Base-by-base conservation (phyloP, 1,139 yeast genomes). In the Pichia sp. region DNA sequence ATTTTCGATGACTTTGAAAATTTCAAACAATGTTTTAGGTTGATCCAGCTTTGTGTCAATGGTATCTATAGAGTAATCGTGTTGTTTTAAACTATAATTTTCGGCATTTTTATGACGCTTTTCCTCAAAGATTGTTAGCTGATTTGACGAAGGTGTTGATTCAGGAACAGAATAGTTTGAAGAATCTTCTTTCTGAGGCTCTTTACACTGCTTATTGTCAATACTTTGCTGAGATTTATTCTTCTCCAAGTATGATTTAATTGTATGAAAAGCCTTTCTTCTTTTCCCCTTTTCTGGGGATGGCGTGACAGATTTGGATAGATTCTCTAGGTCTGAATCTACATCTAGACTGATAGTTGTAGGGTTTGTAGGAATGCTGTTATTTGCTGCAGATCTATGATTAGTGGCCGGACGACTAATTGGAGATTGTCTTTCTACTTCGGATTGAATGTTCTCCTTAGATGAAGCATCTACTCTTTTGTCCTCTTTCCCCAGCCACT, bases 161-260 rank as follows among this genome's bases (percentile, higher is more conserved):
- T 40, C 20, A n/a, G 6, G 16, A 20, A 41, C 17, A 6, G 14
- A 16, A 14, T 6, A 7, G 20, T 14, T 16, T 41, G 27, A 41
- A 10, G 20, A 14, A 41, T 30, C 17, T n/a, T 46, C 24, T 16
- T 30, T 24, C 4, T 30, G n/a, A 7, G 48, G 17, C 45, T 34
- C 31, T 7, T 46, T 38, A 20, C 6, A 10, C 16, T 20, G 10
- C 31, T 30, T 33, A 30, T 17, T 30, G 3, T 46, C 55, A 49
- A 51, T 33, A 33, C 41, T 51, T 14, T 44, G 52, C 17, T 49
- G 48, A 4, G 59, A 49, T 31, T 45, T 54, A 34, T 52, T 56
- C 41, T 52, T 51, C n/a, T 56, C 59, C 10, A 56, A 48, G 33
- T 56, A 56, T 14, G 53, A 51, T 48, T 38, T 56, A 9, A 56